These are phyloP conservation scores for Ophiostoma perfectum DNA, from an alignment of 2,329 filamentous ascomycete genomes.

Conservation along the genomic window DNA sequence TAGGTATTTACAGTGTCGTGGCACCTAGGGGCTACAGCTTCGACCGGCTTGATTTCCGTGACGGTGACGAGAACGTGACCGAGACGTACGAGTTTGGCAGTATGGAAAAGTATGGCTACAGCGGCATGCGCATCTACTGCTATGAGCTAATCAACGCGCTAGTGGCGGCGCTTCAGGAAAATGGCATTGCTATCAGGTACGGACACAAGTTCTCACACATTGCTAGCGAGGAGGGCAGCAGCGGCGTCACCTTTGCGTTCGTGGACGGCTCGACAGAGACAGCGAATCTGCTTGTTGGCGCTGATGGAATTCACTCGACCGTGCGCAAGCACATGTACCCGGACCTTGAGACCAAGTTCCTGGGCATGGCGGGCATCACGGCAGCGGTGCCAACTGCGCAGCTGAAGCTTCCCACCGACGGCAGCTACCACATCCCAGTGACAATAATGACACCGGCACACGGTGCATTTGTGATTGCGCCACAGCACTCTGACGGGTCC, in stretches of 20 bases:
- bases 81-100: conserved; percentile 6
- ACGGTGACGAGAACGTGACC: background rate
- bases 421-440: background rate
- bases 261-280: background rate
- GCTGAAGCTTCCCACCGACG: background rate
- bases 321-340: conserved; percentile 3
- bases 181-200: background rate
- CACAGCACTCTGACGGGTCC: background rate
- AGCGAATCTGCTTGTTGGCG: background rate
- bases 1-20: background rate
- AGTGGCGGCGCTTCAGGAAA: background rate
- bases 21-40: background rate
- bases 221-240: background rate
- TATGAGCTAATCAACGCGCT: background rate
- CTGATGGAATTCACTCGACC: background rate
- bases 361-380: background rate
- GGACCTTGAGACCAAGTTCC: background rate
- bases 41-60: background rate
- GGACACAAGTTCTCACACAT: background rate
- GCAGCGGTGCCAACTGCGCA: background rate
- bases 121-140: background rate
- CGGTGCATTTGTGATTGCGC: background rate
- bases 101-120: background rate
- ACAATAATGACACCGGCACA: background rate
- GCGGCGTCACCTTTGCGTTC: background rate